Evolutionary conservation across 2,329 filamentous ascomycete species (phyloP).

Genomic region (Fusarium sp.): DNA sequence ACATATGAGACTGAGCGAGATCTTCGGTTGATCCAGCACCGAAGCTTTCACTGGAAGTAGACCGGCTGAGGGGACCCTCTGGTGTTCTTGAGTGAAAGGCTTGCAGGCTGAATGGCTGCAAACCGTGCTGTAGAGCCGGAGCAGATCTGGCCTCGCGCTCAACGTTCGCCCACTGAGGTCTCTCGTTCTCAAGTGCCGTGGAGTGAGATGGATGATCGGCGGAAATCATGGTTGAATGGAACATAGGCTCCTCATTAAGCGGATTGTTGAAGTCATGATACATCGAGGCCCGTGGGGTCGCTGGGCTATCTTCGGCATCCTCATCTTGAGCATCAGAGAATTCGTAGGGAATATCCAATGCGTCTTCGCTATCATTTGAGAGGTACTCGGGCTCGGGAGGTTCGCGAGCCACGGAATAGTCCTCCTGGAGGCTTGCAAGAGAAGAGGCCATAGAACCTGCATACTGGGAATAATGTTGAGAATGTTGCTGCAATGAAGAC

Average conservation of each 20-base stretch:
- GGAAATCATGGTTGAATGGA: conserved; percentile 42
- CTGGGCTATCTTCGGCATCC: conserved; percentile 49
- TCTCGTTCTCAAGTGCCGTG: conserved; percentile 28
- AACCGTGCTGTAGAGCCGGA: conserved; percentile 31
- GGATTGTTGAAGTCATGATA: conserved; percentile 49
- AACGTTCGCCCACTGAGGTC: conserved; percentile 32
- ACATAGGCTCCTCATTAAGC: conserved; percentile 42
- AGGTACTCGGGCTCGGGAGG: conserved; percentile 38
- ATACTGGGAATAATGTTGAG: conserved; percentile 12
- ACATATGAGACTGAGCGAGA: conserved; percentile 71
- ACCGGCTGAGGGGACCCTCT: conserved; percentile 21
- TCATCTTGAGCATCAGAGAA: conserved; percentile 51
- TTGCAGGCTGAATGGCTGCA: conserved; percentile 28
- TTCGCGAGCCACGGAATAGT: conserved; percentile 36
- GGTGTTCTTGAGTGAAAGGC: conserved; percentile 10
- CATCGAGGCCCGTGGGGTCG: conserved; percentile 64
- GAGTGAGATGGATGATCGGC: conserved; percentile 30
- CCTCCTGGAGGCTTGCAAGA: conserved; percentile 41
- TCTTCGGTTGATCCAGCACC: conserved; percentile 52
- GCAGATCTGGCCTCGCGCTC: conserved; percentile 35
- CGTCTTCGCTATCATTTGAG: conserved; percentile 62
- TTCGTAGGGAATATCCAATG: conserved; percentile 65
- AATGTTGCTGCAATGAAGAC: conserved; percentile 30
- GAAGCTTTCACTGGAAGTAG: conserved; percentile 29
- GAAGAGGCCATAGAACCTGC: conserved; percentile 37